Percentiles rank a stretch among this genome's conserved stretches.
Conservation (phyloP, 2,329 filamentous ascomycete genomes). For the Cercospora zeina region DNA sequence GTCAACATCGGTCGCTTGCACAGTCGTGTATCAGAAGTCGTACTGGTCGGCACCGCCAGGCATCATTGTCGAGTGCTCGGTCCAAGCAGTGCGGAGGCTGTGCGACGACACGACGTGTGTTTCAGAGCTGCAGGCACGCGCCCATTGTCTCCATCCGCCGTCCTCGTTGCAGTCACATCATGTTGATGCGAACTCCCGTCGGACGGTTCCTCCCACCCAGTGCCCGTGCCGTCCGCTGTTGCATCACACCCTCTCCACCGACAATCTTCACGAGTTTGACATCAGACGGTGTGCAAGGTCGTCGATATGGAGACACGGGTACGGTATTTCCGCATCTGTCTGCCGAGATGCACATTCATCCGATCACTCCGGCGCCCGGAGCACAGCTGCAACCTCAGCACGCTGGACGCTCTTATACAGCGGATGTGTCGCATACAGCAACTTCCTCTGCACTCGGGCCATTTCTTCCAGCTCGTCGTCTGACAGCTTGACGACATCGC, state of each 20-base stretch:
- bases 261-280: background rate
- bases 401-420: background rate
- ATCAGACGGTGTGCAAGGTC: background rate
- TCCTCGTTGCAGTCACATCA: background rate
- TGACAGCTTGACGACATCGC: background rate
- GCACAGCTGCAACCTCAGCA: background rate
- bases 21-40: too few relatives aligned
- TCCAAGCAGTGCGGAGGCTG: constrained; percentile 5
- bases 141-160: background rate
- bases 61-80: background rate
- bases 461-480: constrained; percentile 6
- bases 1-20: too few relatives aligned
- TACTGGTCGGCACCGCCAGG: background rate
- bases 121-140: constrained; percentile 1
- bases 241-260: background rate
- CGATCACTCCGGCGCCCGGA: constrained; percentile 2
- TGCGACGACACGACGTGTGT: background rate
- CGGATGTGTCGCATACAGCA: constrained; percentile 12
- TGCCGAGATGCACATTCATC: background rate
- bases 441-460: constrained; percentile 3
- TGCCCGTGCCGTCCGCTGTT: background rate
- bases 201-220: background rate
- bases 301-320: background rate
- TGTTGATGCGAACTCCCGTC: background rate
- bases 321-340: too few relatives aligned